phyloP scores from a whole-genome alignment of 2,329 filamentous ascomycete species.

The Tolypocladium inflatum region DNA sequence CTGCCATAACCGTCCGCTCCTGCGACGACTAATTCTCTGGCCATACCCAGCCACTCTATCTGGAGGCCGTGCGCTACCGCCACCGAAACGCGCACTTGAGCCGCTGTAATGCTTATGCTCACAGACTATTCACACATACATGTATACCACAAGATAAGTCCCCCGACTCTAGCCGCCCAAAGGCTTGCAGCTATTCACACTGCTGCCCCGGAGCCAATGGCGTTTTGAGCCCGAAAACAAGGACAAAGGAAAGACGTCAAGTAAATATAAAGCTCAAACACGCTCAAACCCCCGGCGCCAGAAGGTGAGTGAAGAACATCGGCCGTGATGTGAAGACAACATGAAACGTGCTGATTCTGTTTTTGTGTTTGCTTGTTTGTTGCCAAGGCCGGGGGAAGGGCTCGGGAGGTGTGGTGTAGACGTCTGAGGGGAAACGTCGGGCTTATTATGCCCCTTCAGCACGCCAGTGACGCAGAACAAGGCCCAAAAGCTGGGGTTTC shows the following conservation, averaged over 20 bases:
- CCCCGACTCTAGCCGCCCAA: background rate
- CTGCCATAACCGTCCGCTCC: background rate
- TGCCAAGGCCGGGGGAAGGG: background rate
- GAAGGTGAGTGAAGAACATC: background rate
- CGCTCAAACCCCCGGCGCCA: slow-evolving; percentile 1
- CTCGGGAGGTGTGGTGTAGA: background rate
- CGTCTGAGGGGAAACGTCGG: background rate
- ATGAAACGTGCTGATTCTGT: background rate
- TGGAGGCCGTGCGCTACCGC: background rate
- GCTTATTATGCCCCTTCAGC: background rate
- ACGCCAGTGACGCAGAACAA: background rate
- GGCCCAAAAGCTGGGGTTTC: background rate
- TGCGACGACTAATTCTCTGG: background rate
- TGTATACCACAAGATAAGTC: background rate
- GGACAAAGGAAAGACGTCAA: slow-evolving; percentile 2
- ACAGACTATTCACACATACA: slow-evolving; percentile 2
- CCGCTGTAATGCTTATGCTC: background rate
- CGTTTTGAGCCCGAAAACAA: slow-evolving; percentile 5
- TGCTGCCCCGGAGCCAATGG: background rate
- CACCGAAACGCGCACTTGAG: background rate
- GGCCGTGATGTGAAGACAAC: background rate
- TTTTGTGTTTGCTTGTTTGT: background rate
- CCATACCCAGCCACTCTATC: background rate
- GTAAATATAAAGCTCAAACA: slow-evolving; percentile 1
- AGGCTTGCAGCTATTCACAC: background rate